Evolutionary conservation across 116 monocot species (phyloP).

Genomic region (Zostera marina): DNA sequence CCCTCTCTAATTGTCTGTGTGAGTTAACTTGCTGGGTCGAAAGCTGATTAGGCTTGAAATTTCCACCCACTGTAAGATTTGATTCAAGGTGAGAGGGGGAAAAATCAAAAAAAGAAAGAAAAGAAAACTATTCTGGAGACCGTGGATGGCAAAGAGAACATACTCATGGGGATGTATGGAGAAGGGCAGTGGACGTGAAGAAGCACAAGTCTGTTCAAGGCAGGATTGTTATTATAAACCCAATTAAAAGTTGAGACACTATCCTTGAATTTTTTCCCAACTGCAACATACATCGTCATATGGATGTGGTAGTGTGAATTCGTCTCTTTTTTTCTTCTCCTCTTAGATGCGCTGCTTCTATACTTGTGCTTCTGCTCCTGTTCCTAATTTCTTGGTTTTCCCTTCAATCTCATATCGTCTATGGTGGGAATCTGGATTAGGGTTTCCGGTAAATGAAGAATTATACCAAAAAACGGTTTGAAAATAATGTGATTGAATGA

Average conservation of each 20-base stretch:
- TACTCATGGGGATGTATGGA: slow-evolving; percentile 30
- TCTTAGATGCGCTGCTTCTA: too few species aligned
- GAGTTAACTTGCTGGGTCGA: slow-evolving; percentile 6
- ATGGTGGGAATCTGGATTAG: too few species aligned
- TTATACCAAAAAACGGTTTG: too few species aligned
- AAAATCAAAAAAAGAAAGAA: neutral
- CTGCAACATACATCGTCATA: slow-evolving; percentile 30
- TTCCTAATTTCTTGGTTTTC: too few species aligned
- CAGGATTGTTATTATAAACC: slow-evolving; percentile 24
- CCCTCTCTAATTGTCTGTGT: slow-evolving; percentile 12
- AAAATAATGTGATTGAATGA: too few species aligned
- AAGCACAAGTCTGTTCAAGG: slow-evolving; percentile 28
- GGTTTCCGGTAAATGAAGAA: too few species aligned
- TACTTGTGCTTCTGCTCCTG: too few species aligned
- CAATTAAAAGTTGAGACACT: slow-evolving; percentile 24
- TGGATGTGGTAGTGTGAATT: too few species aligned
- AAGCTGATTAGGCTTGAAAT: slow-evolving; percentile 9
- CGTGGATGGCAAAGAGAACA: slow-evolving; percentile 3
- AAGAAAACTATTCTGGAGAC: neutral
- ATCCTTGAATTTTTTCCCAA: slow-evolving; percentile 27
- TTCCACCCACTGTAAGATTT: slow-evolving; percentile 15
- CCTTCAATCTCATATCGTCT: too few species aligned
- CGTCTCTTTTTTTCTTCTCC: too few species aligned
- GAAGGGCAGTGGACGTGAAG: slow-evolving; percentile 39
- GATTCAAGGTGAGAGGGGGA: neutral